phyloP scores from a whole-genome alignment of 192 early-diverging fungal species.

The Spizellomyces sp. region DNA sequence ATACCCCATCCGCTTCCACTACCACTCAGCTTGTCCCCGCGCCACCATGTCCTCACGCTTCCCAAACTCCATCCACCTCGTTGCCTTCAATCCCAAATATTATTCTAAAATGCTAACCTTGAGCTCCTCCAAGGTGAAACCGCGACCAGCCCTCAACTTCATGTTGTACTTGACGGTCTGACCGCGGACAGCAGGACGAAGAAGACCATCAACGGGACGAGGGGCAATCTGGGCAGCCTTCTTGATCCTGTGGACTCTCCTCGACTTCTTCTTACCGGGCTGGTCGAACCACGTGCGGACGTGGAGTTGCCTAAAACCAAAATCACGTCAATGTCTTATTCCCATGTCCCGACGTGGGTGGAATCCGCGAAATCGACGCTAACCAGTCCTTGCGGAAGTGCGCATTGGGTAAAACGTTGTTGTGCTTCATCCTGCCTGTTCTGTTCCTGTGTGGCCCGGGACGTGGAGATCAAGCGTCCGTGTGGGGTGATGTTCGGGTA shows the following conservation, averaged over 20 bases:
- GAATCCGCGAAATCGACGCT: neutral
- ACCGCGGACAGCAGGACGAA: slow-evolving; percentile 95
- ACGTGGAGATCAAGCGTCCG: slow-evolving; percentile 2
- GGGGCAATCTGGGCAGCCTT: slow-evolving; percentile 97
- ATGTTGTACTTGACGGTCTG: slow-evolving; percentile 98
- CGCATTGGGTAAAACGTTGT: slow-evolving; percentile 89
- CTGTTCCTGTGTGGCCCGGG: neutral
- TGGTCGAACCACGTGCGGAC: slow-evolving; percentile 99
- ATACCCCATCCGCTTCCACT: too few relatives aligned
- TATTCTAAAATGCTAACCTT: slow-evolving; percentile 63
- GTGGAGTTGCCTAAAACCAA: slow-evolving; percentile 72
- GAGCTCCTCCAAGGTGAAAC: slow-evolving; percentile 98
- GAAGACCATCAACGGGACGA: slow-evolving; percentile 91
- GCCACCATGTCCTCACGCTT: neutral
- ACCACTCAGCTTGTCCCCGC: too few relatives aligned
- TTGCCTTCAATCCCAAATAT: neutral
- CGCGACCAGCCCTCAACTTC: slow-evolving; percentile 94
- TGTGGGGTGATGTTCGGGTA: neutral
- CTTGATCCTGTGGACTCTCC: slow-evolving; percentile 82
- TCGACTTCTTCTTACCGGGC: slow-evolving; percentile 90
- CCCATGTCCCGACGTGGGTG: too few relatives aligned
- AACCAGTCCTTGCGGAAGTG: slow-evolving; percentile 98
- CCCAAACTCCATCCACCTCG: slow-evolving; percentile 16
- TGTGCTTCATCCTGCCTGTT: slow-evolving; percentile 74
- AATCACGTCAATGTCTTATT: neutral